Base-by-base conservation (phyloP, 257 asterid genomes). In the Echites panduratus region DNA sequence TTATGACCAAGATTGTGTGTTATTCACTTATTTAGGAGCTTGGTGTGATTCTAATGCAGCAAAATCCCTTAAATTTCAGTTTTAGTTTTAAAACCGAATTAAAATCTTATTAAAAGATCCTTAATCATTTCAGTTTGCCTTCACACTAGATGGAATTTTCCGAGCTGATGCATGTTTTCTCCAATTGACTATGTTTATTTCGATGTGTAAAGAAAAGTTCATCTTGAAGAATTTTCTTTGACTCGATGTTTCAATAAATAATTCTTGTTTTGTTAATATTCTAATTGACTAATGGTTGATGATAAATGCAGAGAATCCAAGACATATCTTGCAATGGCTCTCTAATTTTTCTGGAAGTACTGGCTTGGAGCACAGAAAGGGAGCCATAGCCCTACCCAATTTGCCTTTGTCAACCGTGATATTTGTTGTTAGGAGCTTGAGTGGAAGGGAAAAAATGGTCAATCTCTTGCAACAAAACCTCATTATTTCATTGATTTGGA, bases 371-470 rank as follows among this genome's bases (percentile, higher is more conserved):
- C 99, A 94, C 77, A 85, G 88, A 73, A 86, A 91, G 66, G 99
- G 99, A 79, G 99, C 97, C 29, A 94, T 84, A 83, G 96, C 99
- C 62, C 76, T 94, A 66, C 99, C 79, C 91, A 84, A 68, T 94
- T 81, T 88, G 97, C 99, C 73, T 94, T 94, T 81, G 86, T 88
- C 68, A 88, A 94, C 79, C 87, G 97, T 44, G 99, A 94, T 85
- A 79, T 87, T 70, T 94, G 97, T 76, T 94, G 97, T 97, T 97
- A 94, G 88, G 99, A 94, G 80, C 97, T 94, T 48, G 96, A 85
- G 85, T 94, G 99, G 99, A 94, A 80, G 77, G 99, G 97, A 68
- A 94, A 88, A 81, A 97, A 90, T 75, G 99, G 99, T 52, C 97
- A 94, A 75, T 91, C 97, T 78, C 99, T 97, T 75, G 99, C 99